Evolutionary conservation across 345 rosid species (phyloP), one percentile per base, ranked within the genome.

Genomic region (Garcia nutans): DNA sequence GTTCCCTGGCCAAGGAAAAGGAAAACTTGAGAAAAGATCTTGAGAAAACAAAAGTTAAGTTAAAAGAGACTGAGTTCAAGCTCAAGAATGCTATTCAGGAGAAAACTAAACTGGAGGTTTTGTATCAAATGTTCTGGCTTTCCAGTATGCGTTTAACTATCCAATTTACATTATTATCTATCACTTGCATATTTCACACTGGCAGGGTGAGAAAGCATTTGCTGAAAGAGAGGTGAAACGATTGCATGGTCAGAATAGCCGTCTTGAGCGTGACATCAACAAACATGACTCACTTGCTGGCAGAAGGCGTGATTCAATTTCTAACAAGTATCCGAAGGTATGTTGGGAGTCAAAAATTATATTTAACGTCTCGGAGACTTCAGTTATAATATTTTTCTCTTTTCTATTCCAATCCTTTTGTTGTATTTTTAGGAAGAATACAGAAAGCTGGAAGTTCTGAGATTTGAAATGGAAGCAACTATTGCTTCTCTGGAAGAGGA

Each of bases 31-130:
- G 91, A 83, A 95, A 92, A 79, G 96, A 93, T 79, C 83, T 91
- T 66, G 97, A 95, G 80, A 95, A 95, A 86, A 86, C 87, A 17
- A 95, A 86, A 82, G 41, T 78, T 65, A 95, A 86, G 87, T 85
- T 95, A 76, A 91, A 91, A 82, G 97, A 95, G 82, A 88, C 87
- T 6, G 99, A 91, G 80, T 90, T 81, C 76, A 95, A 89, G 84
- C 91, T 95, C 62, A 92, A 86, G 88, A 95, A 84, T 89, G 85
- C 65, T 68, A 86, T 93, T 78, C 99, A 95, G 83, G 97, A 95
- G 85, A 95, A 93, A 86, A 95, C 97, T 66, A 95, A 91, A 86
- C 90, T 95, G 75, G 99, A 95, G 99, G 99, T 94, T 78, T 77
- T 55, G 42, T 68, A 19, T 42, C 56, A 20, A 65, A 58, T 49